Base-by-base conservation (phyloP, 225 moss, liverwort and hornwort species). In the Physcomitrellopsis africana region DNA sequence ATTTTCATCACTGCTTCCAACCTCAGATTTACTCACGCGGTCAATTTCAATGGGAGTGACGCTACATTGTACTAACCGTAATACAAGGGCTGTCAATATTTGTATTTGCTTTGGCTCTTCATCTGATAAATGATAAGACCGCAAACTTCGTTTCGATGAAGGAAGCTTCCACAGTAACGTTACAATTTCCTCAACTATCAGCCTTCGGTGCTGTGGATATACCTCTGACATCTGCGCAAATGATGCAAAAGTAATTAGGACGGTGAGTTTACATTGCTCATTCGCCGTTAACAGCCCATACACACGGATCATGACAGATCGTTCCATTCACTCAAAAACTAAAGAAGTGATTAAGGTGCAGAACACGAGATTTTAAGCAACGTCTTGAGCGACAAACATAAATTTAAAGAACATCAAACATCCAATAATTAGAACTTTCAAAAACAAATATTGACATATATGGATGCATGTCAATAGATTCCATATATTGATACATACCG, bases 41-140 rank as follows among this genome's bases (percentile, higher is more conserved):
- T 73, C 79, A 63, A 73, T 41, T 51, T 75, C 91, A 24, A 80
- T 82, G 61, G 94, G 89, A 45, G 82, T 84, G 52, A 97, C 97
- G 85, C 94, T 91, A 69, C 97, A 93, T 70, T 97, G 97, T 56
- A 94, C 89, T 52, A 97, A 81, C 79, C 94, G 97, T 55, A 97
- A 80, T 65, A 97, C 79, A n/a, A 97, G 89, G 11, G 97, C 94
- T 72, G 97, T 97, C 72, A 97, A 78, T 73, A 97, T 94, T 79
- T 97, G 97, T 63, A 97, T 92, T 65, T 93, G 97, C 75, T 92
- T 91, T 29, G 96, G 85, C 69, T 92, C 96, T 82, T 97, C 97
- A 66, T 94, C 94, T 66, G 89, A 86, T 48, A 97, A 79, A 65
- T 91, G 91, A 55, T 94, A 97, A 68, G 91, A 79, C 70, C 97